Percentiles rank a stretch among this genome's conserved stretches.
Evolutionary conservation across 179 eudicot species (phyloP).

Genomic region (Sideroxylon spinosum): DNA sequence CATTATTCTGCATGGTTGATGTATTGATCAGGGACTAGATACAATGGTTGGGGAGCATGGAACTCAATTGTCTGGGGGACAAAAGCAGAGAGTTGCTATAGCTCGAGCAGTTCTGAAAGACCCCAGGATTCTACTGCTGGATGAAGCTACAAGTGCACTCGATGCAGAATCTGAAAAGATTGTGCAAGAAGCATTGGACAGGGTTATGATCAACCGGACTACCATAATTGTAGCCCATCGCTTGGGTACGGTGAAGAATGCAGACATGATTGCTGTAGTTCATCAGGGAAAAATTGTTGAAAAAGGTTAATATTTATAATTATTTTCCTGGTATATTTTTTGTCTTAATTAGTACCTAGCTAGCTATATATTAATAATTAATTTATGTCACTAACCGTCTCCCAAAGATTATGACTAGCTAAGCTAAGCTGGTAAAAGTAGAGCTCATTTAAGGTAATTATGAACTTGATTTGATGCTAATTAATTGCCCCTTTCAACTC

Average conservation of each 20-base stretch:
- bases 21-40: slow-evolving; percentile 41
- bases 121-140: slow-evolving; percentile 51
- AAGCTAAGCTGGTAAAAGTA: too few species aligned
- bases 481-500: not conserved
- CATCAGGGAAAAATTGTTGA: slow-evolving; percentile 34
- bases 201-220: slow-evolving; percentile 43
- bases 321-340: too few species aligned
- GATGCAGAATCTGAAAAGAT: slow-evolving; percentile 54
- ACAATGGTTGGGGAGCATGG: slow-evolving; percentile 58
- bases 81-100: slow-evolving; percentile 58
- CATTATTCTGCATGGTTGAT: not conserved
- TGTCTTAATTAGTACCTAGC: too few species aligned
- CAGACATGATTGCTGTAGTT: slow-evolving; percentile 51
- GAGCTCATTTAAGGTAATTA: too few species aligned
- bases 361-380: too few species aligned
- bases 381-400: too few species aligned
- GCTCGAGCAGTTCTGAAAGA: slow-evolving; percentile 55
- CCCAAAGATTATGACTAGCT: too few species aligned
- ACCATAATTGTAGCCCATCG: slow-evolving; percentile 54
- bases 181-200: slow-evolving; percentile 55
- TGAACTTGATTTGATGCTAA: not conserved
- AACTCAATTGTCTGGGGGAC: slow-evolving; percentile 54
- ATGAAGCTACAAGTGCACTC: slow-evolving; percentile 66
- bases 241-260: slow-evolving; percentile 41
- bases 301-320: slow-evolving; percentile 16